Percentiles rank a stretch among this genome's conserved stretches.
phyloP scores from a whole-genome alignment of 805 yeast species.

The Lachancea sp. region DNA sequence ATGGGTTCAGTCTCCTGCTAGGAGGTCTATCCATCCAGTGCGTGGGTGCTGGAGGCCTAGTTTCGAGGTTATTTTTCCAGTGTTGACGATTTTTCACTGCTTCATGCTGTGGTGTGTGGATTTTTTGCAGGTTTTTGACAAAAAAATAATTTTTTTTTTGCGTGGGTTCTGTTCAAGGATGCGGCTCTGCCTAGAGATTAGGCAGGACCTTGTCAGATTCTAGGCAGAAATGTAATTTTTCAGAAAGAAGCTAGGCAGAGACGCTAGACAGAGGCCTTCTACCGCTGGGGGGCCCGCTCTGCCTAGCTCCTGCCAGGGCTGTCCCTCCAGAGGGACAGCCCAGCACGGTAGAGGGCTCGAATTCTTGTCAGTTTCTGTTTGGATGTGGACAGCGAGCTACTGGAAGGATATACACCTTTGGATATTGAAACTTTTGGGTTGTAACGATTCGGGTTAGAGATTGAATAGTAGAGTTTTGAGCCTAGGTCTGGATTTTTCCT shows the following conservation, averaged over 20 bases:
- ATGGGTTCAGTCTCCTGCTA: too few relatives aligned
- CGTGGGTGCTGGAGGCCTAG: background rate
- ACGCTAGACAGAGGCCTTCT: background rate
- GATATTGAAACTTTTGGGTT: background rate
- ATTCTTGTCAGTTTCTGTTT: background rate
- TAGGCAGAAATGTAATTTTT: background rate
- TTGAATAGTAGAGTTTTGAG: too few relatives aligned
- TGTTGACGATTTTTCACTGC: background rate
- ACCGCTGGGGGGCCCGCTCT: background rate
- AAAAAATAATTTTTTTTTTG: background rate
- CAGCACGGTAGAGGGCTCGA: background rate
- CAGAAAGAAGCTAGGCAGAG: background rate
- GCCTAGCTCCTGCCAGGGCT: background rate
- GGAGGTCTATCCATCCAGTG: too few relatives aligned
- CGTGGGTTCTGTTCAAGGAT: background rate
- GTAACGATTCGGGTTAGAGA: background rate
- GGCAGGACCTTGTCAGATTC: background rate
- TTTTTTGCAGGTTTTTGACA: background rate
- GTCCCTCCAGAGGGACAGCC: background rate
- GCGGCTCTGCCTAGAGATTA: background rate
- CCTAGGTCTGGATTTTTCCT: background rate
- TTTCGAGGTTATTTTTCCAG: background rate
- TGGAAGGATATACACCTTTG: background rate
- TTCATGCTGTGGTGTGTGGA: conserved; percentile 3
- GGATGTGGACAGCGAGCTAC: background rate